Conservation (phyloP, 345 rosid species). For the Rhizophora apiculata region DNA sequence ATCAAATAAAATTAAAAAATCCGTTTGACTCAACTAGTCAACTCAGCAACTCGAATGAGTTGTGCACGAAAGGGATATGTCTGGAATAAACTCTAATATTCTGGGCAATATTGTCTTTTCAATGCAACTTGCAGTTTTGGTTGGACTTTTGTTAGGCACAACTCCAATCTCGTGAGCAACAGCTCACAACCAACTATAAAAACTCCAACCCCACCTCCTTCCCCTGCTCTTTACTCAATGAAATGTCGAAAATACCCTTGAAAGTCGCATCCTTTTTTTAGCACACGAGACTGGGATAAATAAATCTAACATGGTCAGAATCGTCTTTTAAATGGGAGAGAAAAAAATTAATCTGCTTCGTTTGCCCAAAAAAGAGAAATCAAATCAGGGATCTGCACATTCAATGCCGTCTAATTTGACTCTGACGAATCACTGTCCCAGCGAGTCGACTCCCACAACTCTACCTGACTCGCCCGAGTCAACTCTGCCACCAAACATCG, state of each 20-base stretch:
- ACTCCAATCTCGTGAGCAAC: no score
- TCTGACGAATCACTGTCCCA: conserved; percentile 18
- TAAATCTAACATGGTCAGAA: conserved; percentile 16
- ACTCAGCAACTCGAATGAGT: conserved; percentile 5
- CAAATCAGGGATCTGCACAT: no score
- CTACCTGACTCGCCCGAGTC: conserved; percentile 23
- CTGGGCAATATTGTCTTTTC: conserved; percentile 11
- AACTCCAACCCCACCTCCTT: no score
- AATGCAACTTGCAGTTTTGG: not conserved
- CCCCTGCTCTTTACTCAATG: no score
- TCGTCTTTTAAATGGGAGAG: conserved; percentile 15
- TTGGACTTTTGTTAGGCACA: no score
- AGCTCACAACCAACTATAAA: no score
- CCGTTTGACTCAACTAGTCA: not conserved
- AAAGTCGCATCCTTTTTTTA: not conserved
- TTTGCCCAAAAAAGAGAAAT: not conserved
- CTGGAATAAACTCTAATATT: no score
- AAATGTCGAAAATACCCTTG: conserved; percentile 37
- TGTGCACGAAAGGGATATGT: no score
- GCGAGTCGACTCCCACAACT: not conserved
- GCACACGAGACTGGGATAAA: not conserved
- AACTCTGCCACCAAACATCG: not conserved
- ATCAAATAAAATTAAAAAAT: not conserved
- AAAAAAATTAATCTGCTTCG: no score
- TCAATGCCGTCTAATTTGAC: conserved; percentile 34